These are phyloP conservation scores for Plasmodium inui DNA, from an alignment of 169 alveolate species.

Conservation along the genomic window DNA sequence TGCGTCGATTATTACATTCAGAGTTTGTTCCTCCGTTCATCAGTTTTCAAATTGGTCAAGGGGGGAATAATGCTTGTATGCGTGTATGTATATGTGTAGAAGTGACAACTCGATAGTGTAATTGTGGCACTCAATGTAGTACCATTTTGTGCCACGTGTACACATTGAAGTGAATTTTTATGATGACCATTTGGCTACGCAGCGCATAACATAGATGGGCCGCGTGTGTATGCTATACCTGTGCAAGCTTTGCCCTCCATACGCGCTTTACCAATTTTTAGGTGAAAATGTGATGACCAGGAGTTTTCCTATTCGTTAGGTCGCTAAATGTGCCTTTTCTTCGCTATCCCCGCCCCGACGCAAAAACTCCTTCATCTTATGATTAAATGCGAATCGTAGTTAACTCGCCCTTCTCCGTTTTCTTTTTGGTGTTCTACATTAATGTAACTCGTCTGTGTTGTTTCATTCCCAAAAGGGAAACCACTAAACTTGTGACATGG, in stretches of 20 bases:
- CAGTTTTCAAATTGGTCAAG: conserved; percentile 1
- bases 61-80: neutral
- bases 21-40: neutral
- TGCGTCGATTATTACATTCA: neutral
- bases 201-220: neutral
- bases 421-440: neutral
- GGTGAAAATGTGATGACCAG: neutral
- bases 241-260: neutral
- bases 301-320: neutral
- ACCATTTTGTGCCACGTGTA: neutral
- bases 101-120: neutral
- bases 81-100: conserved; percentile 2
- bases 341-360: neutral
- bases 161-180: neutral
- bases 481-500: neutral
- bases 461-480: neutral
- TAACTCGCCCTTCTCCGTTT: neutral
- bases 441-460: conserved; percentile 9
- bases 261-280: neutral
- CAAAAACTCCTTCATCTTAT: conserved; percentile 2
- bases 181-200: neutral
- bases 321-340: neutral
- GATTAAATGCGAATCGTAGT: conserved; percentile 54
- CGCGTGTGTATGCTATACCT: neutral
- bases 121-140: neutral